Evolutionary conservation across 306 rosid species (phyloP).

Genomic region (Castanospermum australe): DNA sequence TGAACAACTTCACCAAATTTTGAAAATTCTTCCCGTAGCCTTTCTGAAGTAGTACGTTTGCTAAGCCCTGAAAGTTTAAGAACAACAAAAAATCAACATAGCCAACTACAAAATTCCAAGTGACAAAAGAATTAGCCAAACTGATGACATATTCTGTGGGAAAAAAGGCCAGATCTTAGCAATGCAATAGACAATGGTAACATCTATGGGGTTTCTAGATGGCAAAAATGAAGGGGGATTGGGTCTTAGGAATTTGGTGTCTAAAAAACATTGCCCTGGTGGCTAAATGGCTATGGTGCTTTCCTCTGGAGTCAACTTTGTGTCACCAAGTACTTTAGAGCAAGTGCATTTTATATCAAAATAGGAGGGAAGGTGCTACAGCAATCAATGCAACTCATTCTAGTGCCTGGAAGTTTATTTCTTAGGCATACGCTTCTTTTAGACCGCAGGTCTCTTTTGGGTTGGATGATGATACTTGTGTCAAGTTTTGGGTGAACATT

Average conservation of each 20-base stretch:
- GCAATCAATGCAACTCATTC: not conserved
- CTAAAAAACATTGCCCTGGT: not conserved
- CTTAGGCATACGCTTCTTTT: not conserved
- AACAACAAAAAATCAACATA: not conserved
- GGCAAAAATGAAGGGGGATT: not conserved
- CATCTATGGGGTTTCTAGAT: not conserved
- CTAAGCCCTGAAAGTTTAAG: constrained; percentile 68
- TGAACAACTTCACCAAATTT: constrained; percentile 83
- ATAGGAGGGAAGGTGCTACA: not conserved
- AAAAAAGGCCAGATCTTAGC: not conserved
- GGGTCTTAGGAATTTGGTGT: not conserved
- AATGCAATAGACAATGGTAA: not conserved
- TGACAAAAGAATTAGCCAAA: not conserved
- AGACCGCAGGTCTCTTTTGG: not conserved
- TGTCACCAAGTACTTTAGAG: not conserved
- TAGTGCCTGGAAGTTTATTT: not conserved
- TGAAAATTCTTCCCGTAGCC: constrained; percentile 64
- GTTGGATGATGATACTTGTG: not conserved
- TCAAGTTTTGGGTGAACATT: not conserved
- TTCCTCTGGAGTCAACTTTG: not conserved
- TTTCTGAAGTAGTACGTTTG: constrained; percentile 86
- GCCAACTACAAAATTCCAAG: not conserved
- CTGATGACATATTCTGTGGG: not conserved
- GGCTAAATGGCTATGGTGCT: not conserved
- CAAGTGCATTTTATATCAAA: not conserved